phyloP scores from a whole-genome alignment of 83 land plant species.

The Picea abies region DNA sequence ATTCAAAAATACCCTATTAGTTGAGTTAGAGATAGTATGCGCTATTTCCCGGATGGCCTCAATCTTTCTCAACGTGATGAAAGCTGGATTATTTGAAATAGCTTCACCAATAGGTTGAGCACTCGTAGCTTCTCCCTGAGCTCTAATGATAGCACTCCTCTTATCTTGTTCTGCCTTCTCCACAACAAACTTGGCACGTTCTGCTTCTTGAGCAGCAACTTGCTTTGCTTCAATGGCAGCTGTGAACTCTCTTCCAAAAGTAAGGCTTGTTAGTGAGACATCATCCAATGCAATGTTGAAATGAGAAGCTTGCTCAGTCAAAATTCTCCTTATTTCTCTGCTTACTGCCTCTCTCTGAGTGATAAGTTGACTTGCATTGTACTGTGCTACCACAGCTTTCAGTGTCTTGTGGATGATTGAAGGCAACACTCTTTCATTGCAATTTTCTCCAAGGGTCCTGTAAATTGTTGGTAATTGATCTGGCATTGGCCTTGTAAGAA shows the following conservation, averaged over 20 bases:
- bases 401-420: constrained; percentile 94
- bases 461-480: constrained; percentile 86
- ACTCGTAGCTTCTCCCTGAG: constrained; percentile 98
- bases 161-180: constrained; percentile 97
- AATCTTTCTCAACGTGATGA: constrained; percentile 75
- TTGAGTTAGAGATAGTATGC: constrained; percentile 69
- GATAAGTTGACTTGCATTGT: constrained; percentile 97
- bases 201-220: constrained; percentile 94
- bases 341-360: constrained; percentile 98
- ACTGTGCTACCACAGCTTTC: constrained; percentile 97
- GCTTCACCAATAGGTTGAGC: constrained; percentile 90
- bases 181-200: constrained; percentile 87
- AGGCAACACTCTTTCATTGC: constrained; percentile 89
- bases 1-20: constrained; percentile 64
- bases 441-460: constrained; percentile 87
- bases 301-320: constrained; percentile 67
- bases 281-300: constrained; percentile 92
- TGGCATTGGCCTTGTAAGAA: constrained; percentile 85
- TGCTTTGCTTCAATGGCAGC: constrained; percentile 96
- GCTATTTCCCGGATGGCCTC: constrained; percentile 84
- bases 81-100: constrained; percentile 84
- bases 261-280: constrained; percentile 84
- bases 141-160: constrained; percentile 85
- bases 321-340: constrained; percentile 77
- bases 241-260: constrained; percentile 91